Evolutionary conservation across 192 early-diverging fungal species (phyloP).

Genomic region (Gryganskiella cystojenkinii): DNA sequence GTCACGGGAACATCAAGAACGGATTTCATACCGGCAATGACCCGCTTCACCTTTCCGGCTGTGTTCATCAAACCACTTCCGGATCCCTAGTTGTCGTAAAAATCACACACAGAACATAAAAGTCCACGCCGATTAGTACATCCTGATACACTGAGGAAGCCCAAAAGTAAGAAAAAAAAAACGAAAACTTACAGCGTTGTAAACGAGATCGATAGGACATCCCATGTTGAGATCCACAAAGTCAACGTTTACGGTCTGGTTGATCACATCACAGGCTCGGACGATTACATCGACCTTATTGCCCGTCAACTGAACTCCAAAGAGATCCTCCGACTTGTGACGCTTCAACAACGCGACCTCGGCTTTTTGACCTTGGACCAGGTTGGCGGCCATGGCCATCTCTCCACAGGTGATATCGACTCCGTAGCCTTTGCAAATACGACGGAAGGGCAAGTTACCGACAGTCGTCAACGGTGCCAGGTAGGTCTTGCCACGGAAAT

Average conservation of each 20-base stretch:
- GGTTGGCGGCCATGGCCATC: constrained; percentile 84
- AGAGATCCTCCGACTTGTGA: constrained; percentile 88
- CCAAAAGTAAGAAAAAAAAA: not conserved
- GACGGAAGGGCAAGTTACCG: constrained; percentile 96
- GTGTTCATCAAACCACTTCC: constrained; percentile 86
- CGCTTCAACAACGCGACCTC: constrained; percentile 89
- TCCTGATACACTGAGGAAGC: no score
- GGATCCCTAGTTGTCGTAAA: constrained; percentile 73
- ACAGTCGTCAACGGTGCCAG: constrained; percentile 97
- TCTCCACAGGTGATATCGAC: constrained; percentile 98
- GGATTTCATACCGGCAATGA: constrained; percentile 76
- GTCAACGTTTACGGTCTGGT: constrained; percentile 76
- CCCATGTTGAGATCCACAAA: constrained; percentile 98
- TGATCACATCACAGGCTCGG: constrained; percentile 76
- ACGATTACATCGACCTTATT: constrained; percentile 66
- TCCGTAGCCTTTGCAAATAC: constrained; percentile 93
- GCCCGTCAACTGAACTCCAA: constrained; percentile 92
- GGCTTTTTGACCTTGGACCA: constrained; percentile 73
- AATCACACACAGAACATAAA: no score
- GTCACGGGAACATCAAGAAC: constrained; percentile 86
- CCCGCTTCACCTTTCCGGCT: constrained; percentile 74
- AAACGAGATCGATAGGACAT: constrained; percentile 93
- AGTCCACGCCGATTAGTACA: no score
- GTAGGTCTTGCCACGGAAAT: constrained; percentile 91
- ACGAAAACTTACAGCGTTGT: constrained; percentile 56